Percentiles rank a stretch among this genome's conserved stretches.
Evolutionary conservation across 2,329 filamentous ascomycete genomes (phyloP).

Genomic region (Rhinocladiella similis): DNA sequence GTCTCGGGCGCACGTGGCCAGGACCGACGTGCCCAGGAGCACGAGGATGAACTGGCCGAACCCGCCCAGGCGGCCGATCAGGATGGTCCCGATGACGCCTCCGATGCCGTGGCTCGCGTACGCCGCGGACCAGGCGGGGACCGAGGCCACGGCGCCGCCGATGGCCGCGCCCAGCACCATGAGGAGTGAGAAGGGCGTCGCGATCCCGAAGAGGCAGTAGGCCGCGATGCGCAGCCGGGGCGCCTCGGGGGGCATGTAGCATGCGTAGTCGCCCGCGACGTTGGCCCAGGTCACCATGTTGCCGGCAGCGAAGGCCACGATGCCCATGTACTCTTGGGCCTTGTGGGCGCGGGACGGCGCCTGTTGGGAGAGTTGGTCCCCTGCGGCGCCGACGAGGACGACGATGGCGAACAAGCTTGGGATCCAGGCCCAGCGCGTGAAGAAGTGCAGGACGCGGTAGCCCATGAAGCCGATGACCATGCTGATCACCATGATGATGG

Average conservation of each 20-base stretch:
- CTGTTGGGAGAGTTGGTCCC: constrained; percentile 18
- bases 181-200: constrained; percentile 56
- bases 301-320: neutral
- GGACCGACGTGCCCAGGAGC: constrained; percentile 61
- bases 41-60: constrained; percentile 63
- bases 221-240: neutral
- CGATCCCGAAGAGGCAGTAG: constrained; percentile 45
- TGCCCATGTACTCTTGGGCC: constrained; percentile 36
- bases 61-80: constrained; percentile 57
- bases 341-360: constrained; percentile 36
- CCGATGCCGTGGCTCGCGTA: constrained; percentile 32
- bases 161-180: constrained; percentile 66
- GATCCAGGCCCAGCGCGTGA: constrained; percentile 20
- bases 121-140: constrained; percentile 57
- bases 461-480: constrained; percentile 7
- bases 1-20: constrained; percentile 59
- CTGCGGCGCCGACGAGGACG: constrained; percentile 25
- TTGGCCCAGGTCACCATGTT: constrained; percentile 7
- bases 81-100: constrained; percentile 66
- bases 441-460: constrained; percentile 4
- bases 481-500: constrained; percentile 2
- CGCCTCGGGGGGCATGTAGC: constrained; percentile 2
- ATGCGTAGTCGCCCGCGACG: constrained; percentile 1
- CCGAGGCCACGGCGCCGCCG: constrained; percentile 57
- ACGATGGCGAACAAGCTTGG: constrained; percentile 24